Evolutionary conservation across 768 basidiomycete species (phyloP).

Genomic region (Phaffia australis): DNA sequence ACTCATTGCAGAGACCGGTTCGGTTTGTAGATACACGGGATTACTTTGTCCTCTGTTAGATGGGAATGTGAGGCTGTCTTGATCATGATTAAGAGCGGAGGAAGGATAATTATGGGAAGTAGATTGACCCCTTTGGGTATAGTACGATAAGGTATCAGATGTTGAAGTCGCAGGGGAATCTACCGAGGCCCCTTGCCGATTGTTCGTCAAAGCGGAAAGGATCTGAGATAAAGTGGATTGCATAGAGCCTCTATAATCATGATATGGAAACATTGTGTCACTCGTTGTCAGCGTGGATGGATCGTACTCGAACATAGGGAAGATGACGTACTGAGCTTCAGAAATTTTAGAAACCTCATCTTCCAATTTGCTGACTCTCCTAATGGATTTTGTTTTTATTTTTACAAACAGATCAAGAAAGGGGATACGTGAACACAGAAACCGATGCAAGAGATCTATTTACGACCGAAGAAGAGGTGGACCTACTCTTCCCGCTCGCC

Average conservation of each 20-base stretch:
- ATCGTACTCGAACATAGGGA: background rate
- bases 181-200: background rate
- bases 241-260: background rate
- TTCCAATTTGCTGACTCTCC: conserved; percentile 17
- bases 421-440: conserved; percentile 67
- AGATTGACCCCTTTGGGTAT: background rate
- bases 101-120: too few relatives aligned
- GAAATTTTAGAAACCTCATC: conserved; percentile 1
- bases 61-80: too few relatives aligned
- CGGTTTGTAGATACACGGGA: too few relatives aligned
- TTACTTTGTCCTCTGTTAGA: too few relatives aligned
- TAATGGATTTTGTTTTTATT: conserved; percentile 2
- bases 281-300: background rate
- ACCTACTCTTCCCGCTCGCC: conserved; percentile 20
- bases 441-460: conserved; percentile 7
- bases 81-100: too few relatives aligned
- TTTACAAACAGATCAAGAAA: conserved; percentile 69
- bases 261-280: background rate
- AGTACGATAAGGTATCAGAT: background rate
- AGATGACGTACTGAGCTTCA: conserved; percentile 7
- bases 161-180: background rate
- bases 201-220: background rate
- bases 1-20: too few relatives aligned
- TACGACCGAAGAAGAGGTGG: background rate
- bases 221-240: conserved; percentile 2